Evolutionary conservation across 2,329 filamentous ascomycete genomes (phyloP).

Genomic region (Aspergillus oerlinghausenensis): DNA sequence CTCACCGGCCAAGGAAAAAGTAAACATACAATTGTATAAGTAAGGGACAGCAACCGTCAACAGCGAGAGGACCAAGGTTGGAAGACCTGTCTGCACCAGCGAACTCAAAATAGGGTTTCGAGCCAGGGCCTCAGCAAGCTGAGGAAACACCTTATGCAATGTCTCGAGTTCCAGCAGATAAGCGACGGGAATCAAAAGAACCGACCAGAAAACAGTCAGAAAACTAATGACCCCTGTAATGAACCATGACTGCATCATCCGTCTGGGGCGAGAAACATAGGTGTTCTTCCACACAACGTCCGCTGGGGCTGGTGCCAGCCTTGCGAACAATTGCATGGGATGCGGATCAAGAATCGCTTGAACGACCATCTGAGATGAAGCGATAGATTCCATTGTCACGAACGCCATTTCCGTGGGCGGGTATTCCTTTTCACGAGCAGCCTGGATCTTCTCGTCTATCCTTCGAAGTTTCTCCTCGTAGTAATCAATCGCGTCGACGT

Average conservation of each 20-base stretch:
- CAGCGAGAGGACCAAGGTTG: conserved; percentile 78
- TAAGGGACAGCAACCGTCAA: conserved; percentile 89
- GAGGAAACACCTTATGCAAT: conserved; percentile 67
- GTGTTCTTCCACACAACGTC: conserved; percentile 97
- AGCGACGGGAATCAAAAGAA: conserved; percentile 74
- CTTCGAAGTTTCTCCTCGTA: conserved; percentile 80
- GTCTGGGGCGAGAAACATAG: conserved; percentile 68
- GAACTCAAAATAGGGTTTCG: conserved; percentile 66
- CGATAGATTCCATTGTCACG: conserved; percentile 95
- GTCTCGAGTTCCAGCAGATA: conserved; percentile 75
- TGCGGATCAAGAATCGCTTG: conserved; percentile 90
- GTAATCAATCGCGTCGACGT: conserved; percentile 88
- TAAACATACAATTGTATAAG: conserved; percentile 72
- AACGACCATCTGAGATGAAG: conserved; percentile 88
- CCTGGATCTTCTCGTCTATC: conserved; percentile 69
- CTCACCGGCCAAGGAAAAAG: background rate
- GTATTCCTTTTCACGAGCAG: conserved; percentile 70
- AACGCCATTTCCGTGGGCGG: conserved; percentile 79
- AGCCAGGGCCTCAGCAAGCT: conserved; percentile 63
- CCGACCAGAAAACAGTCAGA: conserved; percentile 82
- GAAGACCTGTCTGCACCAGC: conserved; percentile 80
- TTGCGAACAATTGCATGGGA: conserved; percentile 78
- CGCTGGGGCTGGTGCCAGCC: conserved; percentile 77
- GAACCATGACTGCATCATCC: conserved; percentile 74
- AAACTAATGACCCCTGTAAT: conserved; percentile 79